Percentiles rank a stretch among this genome's conserved stretches.
phyloP scores from a whole-genome alignment of 495 filamentous ascomycete genomes.

The Darksidea phi region DNA sequence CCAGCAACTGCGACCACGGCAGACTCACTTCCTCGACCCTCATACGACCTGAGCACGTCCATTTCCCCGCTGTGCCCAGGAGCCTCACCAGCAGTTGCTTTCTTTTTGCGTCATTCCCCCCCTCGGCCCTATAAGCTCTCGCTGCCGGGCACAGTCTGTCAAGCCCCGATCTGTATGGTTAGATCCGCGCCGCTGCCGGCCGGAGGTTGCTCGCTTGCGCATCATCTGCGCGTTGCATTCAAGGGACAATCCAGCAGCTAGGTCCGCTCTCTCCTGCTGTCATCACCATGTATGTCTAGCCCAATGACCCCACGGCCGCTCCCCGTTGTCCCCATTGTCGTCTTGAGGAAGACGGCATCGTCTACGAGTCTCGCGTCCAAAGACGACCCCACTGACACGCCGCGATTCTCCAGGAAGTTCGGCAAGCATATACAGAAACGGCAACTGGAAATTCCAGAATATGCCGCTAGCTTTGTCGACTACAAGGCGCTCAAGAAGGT shows the following conservation, averaged over 20 bases:
- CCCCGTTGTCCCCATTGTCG: conserved; percentile 5
- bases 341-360: conserved; percentile 24
- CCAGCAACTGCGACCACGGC: conserved; percentile 12
- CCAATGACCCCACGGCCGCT: conserved; percentile 27
- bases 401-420: conserved; percentile 75
- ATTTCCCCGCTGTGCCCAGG: conserved; percentile 2
- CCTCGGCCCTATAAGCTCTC: conserved; percentile 26
- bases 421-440: conserved; percentile 98
- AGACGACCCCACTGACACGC: conserved; percentile 34
- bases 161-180: conserved; percentile 25
- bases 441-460: conserved; percentile 97
- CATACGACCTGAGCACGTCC: conserved; percentile 19
- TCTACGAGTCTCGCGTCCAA: conserved; percentile 32
- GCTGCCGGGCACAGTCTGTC: conserved; percentile 17
- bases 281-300: conserved; percentile 34
- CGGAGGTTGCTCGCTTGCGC: conserved; percentile 21
- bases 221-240: conserved; percentile 1
- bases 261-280: conserved; percentile 16
- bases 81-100: conserved; percentile 15
- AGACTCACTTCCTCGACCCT: conserved; percentile 25
- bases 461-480: conserved; percentile 98
- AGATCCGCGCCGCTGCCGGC: conserved; percentile 2
- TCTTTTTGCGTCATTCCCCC: conserved; percentile 16
- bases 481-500: conserved; percentile 99
- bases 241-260: conserved; percentile 14